Base-by-base conservation (phyloP, 305 asterid species). In the Fraxinus velutina region DNA sequence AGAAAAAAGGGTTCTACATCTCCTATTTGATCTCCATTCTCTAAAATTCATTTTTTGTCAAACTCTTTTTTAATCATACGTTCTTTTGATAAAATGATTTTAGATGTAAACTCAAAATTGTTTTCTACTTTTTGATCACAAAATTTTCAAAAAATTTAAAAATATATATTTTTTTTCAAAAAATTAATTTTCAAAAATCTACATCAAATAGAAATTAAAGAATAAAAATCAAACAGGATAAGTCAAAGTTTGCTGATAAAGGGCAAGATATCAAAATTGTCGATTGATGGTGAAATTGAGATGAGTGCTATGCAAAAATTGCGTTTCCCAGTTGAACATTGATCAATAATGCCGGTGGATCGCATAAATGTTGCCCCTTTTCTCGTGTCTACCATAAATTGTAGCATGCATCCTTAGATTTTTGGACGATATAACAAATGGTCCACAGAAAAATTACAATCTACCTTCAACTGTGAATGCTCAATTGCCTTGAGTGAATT, bases 241-340 rank as follows among this genome's bases (percentile, higher is more conserved):
- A 76, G 84, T 84, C 87, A 82, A 79, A 84, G 83, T 79, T 82
- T 62, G 80, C 44, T 30, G 47, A 78, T 19, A 75, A 64, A 72
- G 64, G 62, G 24, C 71, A 60, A 60, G 29, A 60, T 19, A 6
- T 21, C 32, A 60, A 60, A 60, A 21, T 60, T 21, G 27, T n/a
- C 47, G 12, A 39, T 39, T 39, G 47, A 39, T 39, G 47, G 47
- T 39, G 47, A 9, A 39, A 39, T 39, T 8, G 47, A n/a, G 68
- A n/a, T n/a, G 7, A 21, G 24, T n/a, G 64, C 21, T n/a, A 6
- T 7, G 29, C 29, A 57, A 57, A 6, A 57, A 6, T 1, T 6
- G 68, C 68, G 68, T n/a, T 57, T 57, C 32, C 15, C 71, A 62
- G 30, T 62, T 62, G 71, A 62, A 62, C 32, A 21, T 22, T 62